Conservation (phyloP, 2,329 filamentous ascomycete genomes). For the Fusarium transvaalense region DNA sequence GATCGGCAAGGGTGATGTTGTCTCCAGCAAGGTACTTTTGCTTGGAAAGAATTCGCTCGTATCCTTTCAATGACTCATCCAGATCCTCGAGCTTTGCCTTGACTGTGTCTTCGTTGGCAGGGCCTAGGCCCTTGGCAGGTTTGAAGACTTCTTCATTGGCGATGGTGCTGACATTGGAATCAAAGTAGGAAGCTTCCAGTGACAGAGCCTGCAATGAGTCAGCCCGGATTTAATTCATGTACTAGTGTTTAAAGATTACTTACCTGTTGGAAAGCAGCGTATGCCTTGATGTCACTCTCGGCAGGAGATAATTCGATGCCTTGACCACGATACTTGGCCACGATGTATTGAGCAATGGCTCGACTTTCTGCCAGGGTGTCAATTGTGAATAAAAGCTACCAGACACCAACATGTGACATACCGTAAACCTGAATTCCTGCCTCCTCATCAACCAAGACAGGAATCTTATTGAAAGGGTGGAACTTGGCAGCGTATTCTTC, state of each 20-base stretch:
- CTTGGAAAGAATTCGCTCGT: not conserved
- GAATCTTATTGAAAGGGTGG: not conserved
- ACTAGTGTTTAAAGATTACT: not conserved
- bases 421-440: not conserved
- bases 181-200: not conserved
- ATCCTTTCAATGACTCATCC: not conserved
- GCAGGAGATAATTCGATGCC: not conserved
- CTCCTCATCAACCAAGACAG: not conserved
- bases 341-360: not conserved
- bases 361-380: not conserved
- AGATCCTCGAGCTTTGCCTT: not conserved
- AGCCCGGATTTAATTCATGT: fast-evolving
- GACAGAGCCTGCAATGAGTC: not conserved
- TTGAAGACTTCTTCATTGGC: not conserved
- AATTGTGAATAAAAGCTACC: not conserved
- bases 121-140: not conserved
- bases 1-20: not conserved
- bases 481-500: not conserved
- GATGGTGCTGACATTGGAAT: not conserved
- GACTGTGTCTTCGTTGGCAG: not conserved
- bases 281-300: not conserved
- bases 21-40: slow-evolving; percentile 6
- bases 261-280: slow-evolving; percentile 2
- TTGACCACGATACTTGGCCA: not conserved
- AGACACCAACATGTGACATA: fast-evolving